phyloP scores from a whole-genome alignment of 1,139 yeast species.

The Trichomonascaceae sp. region DNA sequence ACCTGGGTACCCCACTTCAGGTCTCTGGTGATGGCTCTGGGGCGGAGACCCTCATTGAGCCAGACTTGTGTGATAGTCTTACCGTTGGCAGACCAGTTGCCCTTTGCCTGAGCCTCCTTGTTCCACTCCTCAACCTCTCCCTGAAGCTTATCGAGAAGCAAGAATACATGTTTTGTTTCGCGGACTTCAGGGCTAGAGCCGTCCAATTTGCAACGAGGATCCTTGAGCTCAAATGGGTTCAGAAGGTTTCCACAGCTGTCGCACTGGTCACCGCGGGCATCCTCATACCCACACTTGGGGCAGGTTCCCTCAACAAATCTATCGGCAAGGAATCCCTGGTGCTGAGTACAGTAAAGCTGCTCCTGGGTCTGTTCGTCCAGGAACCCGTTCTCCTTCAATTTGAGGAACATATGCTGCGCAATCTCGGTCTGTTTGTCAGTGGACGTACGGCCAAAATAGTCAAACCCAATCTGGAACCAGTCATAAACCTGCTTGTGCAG shows the following conservation, averaged over 20 bases:
- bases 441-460: slow-evolving; percentile 92
- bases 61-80: slow-evolving; percentile 79
- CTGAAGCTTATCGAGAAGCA: slow-evolving; percentile 74
- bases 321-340: slow-evolving; percentile 86
- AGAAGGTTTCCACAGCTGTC: slow-evolving; percentile 86
- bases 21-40: slow-evolving; percentile 96
- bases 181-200: slow-evolving; percentile 65
- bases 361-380: slow-evolving; percentile 79
- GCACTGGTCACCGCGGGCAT: slow-evolving; percentile 99
- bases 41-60: slow-evolving; percentile 85
- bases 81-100: slow-evolving; percentile 87
- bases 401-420: slow-evolving; percentile 82
- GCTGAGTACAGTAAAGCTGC: slow-evolving; percentile 84
- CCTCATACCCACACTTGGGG: slow-evolving; percentile 88
- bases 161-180: slow-evolving; percentile 74
- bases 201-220: slow-evolving; percentile 93
- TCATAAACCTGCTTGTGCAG: slow-evolving; percentile 84
- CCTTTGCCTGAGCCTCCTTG: slow-evolving; percentile 48
- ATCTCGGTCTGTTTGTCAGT: slow-evolving; percentile 86
- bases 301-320: slow-evolving; percentile 96
- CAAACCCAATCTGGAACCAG: slow-evolving; percentile 95
- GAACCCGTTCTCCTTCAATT: slow-evolving; percentile 58
- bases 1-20: slow-evolving; percentile 98
- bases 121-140: slow-evolving; percentile 64
- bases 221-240: slow-evolving; percentile 82